Evolutionary conservation across 2,329 filamentous ascomycete genomes (phyloP).

Genomic region (Diaporthe aspalathi): DNA sequence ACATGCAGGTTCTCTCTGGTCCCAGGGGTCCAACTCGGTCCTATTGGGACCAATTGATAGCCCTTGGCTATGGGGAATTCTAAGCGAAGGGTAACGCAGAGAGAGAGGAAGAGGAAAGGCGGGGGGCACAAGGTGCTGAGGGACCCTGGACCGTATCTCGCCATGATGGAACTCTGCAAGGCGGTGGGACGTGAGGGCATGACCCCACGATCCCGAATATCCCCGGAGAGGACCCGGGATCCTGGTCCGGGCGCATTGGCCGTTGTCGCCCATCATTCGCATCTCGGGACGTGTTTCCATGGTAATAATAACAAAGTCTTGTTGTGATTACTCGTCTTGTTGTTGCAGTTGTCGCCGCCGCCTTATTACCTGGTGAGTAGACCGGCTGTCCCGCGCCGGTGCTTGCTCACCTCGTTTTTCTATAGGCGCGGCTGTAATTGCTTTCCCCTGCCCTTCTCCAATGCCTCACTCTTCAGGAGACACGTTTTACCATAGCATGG

Average conservation of each 20-base stretch:
- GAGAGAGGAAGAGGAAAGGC: no score
- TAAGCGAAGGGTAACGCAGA: not conserved
- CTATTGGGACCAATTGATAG: conserved; percentile 9
- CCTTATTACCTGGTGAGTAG: not conserved
- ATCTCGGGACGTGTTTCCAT: not conserved
- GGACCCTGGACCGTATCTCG: conserved; percentile 27
- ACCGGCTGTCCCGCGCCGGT: not conserved
- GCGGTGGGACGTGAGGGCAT: conserved; percentile 20
- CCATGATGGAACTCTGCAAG: conserved; percentile 2
- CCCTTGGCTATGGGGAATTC: not conserved
- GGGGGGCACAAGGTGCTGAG: not conserved
- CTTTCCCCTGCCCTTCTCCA: not conserved
- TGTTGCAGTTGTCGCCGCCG: not conserved
- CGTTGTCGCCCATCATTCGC: not conserved
- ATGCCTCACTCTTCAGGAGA: not conserved
- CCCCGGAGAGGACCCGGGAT: conserved; percentile 23
- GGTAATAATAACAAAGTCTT: no score
- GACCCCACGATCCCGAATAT: conserved; percentile 30
- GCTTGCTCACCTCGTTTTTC: not conserved
- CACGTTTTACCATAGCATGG: no score
- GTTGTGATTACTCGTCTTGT: not conserved
- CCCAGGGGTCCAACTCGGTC: conserved; percentile 18
- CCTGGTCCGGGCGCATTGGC: not conserved
- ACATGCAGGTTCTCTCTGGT: conserved; percentile 11
- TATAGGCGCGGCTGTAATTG: conserved; percentile 17